phyloP scores from a whole-genome alignment of 2,329 filamentous ascomycete genomes.

The Penicillium capsulatum region DNA sequence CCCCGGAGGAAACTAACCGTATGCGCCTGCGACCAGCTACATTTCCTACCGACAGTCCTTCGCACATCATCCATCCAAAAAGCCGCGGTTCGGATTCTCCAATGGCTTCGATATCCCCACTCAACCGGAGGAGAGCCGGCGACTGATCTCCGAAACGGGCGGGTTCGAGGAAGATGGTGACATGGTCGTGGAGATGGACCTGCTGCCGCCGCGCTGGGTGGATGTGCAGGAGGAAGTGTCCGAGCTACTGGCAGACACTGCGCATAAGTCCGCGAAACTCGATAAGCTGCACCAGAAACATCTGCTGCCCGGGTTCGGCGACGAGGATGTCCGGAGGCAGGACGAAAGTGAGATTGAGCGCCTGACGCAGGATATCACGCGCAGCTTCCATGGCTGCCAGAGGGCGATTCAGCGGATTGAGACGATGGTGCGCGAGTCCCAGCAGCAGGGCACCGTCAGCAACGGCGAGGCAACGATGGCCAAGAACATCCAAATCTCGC shows the following conservation, averaged over 20 bases:
- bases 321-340: constrained; percentile 79
- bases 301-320: constrained; percentile 91
- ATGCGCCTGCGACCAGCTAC: constrained; percentile 57
- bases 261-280: constrained; percentile 74
- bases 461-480: constrained; percentile 92
- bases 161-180: constrained; percentile 76
- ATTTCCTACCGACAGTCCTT: constrained; percentile 99
- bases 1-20: constrained; percentile 11
- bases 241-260: constrained; percentile 73
- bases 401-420: constrained; percentile 83
- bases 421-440: constrained; percentile 76
- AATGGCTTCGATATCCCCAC: constrained; percentile 60
- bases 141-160: constrained; percentile 75
- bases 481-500: constrained; percentile 86
- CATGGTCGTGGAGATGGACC: constrained; percentile 96
- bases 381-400: constrained; percentile 84
- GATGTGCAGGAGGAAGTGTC: constrained; percentile 92
- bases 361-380: constrained; percentile 85
- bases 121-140: constrained; percentile 66
- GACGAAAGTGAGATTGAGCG: constrained; percentile 89
- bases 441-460: constrained; percentile 64
- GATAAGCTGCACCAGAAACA: constrained; percentile 97
- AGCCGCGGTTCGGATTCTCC: constrained; percentile 62
- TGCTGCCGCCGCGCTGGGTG: constrained; percentile 90
- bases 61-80: constrained; percentile 86